These are phyloP conservation scores for Pseudocercospora macadamiae DNA, from an alignment of 2,329 filamentous ascomycete species.

Conservation along the genomic window DNA sequence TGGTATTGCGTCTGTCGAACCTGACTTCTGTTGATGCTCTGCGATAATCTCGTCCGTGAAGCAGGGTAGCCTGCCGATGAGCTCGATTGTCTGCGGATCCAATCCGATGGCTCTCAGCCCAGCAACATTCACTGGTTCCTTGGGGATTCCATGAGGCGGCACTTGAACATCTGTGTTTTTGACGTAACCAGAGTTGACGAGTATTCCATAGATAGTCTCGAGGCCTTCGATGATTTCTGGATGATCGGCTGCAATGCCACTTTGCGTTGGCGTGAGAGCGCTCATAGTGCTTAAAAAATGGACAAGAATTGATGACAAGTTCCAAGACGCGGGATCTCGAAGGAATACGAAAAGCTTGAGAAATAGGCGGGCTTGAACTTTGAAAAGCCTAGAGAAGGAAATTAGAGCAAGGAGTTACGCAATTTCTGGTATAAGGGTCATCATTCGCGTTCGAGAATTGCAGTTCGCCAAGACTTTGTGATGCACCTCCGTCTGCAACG, in stretches of 20 bases:
- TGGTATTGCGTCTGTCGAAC: conserved; percentile 11
- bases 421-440: background rate
- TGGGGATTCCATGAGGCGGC: conserved; percentile 18
- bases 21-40: conserved; percentile 10
- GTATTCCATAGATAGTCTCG: conserved; percentile 13
- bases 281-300: conserved; percentile 12
- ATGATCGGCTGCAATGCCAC: conserved; percentile 15
- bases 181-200: conserved; percentile 18
- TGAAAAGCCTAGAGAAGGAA: background rate
- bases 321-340: background rate
- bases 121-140: conserved; percentile 18
- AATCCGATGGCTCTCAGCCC: conserved; percentile 11
- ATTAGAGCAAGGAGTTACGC: background rate
- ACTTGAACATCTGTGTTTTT: conserved; percentile 20
- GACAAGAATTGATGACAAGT: background rate
- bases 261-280: conserved; percentile 13
- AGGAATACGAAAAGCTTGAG: background rate
- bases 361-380: background rate
- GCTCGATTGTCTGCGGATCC: conserved; percentile 13
- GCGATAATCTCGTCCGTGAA: conserved; percentile 17
- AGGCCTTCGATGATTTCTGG: conserved; percentile 16
- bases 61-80: conserved; percentile 20
- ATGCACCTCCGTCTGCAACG: background rate
- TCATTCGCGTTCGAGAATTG: background rate
- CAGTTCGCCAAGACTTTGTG: background rate